Conservation (phyloP, 2,329 filamentous ascomycete genomes). For the Cercospora zeina region DNA sequence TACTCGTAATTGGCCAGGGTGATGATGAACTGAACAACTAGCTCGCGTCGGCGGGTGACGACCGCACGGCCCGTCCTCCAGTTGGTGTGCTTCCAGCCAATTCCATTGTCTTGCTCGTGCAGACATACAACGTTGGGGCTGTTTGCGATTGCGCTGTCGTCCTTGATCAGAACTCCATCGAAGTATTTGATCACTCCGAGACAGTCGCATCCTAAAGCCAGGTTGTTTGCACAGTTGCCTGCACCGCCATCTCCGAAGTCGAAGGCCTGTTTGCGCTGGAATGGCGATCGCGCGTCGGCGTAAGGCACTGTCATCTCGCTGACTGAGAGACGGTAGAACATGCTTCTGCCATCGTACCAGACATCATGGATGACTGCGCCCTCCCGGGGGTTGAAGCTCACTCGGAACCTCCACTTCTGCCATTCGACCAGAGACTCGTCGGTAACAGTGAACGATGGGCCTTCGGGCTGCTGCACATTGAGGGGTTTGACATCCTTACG, state of each 20-base stretch:
- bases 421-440: conserved; percentile 50
- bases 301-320: conserved; percentile 64
- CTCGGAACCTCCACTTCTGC: conserved; percentile 60
- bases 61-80: conserved; percentile 63
- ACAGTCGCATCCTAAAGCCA: conserved; percentile 67
- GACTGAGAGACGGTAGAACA: conserved; percentile 67
- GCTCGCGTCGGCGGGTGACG: conserved; percentile 61
- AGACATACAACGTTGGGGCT: conserved; percentile 65
- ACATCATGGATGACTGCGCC: conserved; percentile 70
- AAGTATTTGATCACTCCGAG: conserved; percentile 60
- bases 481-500: conserved; percentile 61
- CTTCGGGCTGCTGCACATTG: conserved; percentile 69
- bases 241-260: conserved; percentile 70
- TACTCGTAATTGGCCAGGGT: conserved; percentile 69
- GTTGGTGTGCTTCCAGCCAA: conserved; percentile 71
- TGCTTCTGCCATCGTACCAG: conserved; percentile 63
- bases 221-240: conserved; percentile 67
- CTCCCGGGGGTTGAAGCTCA: conserved; percentile 70
- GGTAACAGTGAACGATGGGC: conserved; percentile 62
- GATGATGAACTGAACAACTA: conserved; percentile 68
- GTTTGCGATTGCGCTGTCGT: conserved; percentile 56
- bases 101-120: conserved; percentile 69
- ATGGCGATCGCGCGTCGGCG: conserved; percentile 64
- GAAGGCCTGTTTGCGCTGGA: conserved; percentile 69
- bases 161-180: conserved; percentile 56